A percentile compares a stretch with the other conserved stretches of the same genome.
These are phyloP conservation scores for Dactylis glomerata DNA, from an alignment of 176 grass and related monocot genomes.

Conservation along the genomic window DNA sequence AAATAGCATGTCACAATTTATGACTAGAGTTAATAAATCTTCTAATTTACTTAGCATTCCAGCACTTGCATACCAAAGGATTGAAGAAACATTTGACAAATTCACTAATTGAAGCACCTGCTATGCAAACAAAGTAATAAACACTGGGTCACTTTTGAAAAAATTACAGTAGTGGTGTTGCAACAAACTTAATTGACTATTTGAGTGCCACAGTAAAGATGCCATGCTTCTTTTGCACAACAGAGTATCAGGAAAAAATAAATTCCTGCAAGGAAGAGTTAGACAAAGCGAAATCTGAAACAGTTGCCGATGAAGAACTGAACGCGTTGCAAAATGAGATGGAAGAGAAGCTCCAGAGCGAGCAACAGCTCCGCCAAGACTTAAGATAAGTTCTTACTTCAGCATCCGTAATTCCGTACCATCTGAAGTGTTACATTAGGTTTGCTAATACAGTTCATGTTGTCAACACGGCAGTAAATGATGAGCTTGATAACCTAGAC, in stretches of 20 bases:
- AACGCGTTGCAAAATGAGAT: slow-evolving; percentile 43
- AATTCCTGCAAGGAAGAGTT: slow-evolving; percentile 49
- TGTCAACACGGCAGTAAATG: slow-evolving; percentile 51
- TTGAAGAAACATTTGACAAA: neutral
- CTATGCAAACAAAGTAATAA: neutral
- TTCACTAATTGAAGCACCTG: neutral
- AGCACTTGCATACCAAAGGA: neutral
- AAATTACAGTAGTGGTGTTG: neutral
- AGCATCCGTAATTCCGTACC: neutral
- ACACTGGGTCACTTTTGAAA: neutral
- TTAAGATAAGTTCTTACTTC: slow-evolving; percentile 74
- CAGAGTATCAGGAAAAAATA: slow-evolving; percentile 62
- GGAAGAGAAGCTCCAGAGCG: slow-evolving; percentile 48
- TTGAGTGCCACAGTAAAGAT: neutral
- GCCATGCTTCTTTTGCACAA: slow-evolving; percentile 17
- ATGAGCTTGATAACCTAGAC: slow-evolving; percentile 56
- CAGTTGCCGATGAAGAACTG: slow-evolving; percentile 57
- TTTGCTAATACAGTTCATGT: slow-evolving; percentile 20
- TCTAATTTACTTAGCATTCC: neutral
- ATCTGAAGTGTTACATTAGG: neutral
- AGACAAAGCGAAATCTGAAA: slow-evolving; percentile 50
- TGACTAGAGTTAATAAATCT: neutral
- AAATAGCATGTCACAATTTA: neutral
- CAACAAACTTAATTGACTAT: neutral
- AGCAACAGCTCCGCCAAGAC: slow-evolving; percentile 51